phyloP scores from a whole-genome alignment of 176 grass and related monocot genomes.

The Lolium rigidum region DNA sequence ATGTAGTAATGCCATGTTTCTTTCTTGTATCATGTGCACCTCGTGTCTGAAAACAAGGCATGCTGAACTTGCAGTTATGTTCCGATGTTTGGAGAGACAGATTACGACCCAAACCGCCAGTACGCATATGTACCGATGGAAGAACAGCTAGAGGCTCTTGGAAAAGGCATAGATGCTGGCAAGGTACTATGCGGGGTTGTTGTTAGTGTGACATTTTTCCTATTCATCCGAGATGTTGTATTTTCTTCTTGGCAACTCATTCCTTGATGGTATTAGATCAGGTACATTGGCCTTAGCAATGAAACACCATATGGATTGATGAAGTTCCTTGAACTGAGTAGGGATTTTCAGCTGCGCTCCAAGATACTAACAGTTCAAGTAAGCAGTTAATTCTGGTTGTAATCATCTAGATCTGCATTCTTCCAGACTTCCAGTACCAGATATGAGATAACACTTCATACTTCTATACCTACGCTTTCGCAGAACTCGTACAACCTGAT shows the following conservation, averaged over 20 bases:
- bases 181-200: slow-evolving; percentile 59
- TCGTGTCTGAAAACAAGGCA: not conserved
- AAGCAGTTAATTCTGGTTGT: not conserved
- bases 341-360: slow-evolving; percentile 41
- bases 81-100: slow-evolving; percentile 95
- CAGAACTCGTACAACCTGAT: slow-evolving; percentile 91
- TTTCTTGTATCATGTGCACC: not conserved
- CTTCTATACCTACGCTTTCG: slow-evolving; percentile 26
- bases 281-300: slow-evolving; percentile 88
- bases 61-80: slow-evolving; percentile 58
- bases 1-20: not conserved
- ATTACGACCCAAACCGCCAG: slow-evolving; percentile 68
- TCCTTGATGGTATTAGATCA: slow-evolving; percentile 64
- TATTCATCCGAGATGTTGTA: not conserved
- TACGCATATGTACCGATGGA: slow-evolving; percentile 69
- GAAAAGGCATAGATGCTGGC: slow-evolving; percentile 67
- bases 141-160: slow-evolving; percentile 80
- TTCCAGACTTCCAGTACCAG: not conserved
- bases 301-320: slow-evolving; percentile 94
- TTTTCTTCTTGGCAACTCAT: not conserved
- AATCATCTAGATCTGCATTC: not conserved
- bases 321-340: slow-evolving; percentile 75
- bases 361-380: slow-evolving; percentile 88
- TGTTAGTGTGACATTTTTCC: not conserved
- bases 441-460: not conserved